Base-by-base conservation (phyloP, 805 yeast species). In the Candida germanica region DNA sequence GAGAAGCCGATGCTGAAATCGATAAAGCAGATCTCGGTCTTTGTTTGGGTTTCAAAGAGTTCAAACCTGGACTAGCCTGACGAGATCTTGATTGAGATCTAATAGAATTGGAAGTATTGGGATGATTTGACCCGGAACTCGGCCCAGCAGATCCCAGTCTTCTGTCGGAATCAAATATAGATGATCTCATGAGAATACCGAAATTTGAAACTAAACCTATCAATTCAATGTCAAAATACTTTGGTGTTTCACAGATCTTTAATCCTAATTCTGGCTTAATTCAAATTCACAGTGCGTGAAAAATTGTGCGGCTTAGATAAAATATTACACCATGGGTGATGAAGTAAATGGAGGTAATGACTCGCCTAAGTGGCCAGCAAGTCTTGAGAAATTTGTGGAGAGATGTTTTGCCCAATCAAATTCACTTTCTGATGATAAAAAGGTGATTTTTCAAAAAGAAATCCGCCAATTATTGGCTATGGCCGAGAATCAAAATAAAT, bases 341-440 rank as follows among this genome's bases (percentile, higher is more conserved):
- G 27, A 27, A 6, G 30, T 23, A 13, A 13, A 10, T 18, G 17
- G 11, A 18, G 23, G n/a, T n/a, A n/a, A 21, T 6, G 29, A 13
- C 43, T 5, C 14, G 9, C 6, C 20, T 10, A 18, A 31, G 6
- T 80, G 84, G 84, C 87, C 86, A 1, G 62, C 54, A n/a, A 51
- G 71, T 3, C 55, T 80, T 26, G 77, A 69, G 49, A 51, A 55
- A 10, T 81, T 77, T 51, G 77, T 80, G 5, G 61, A 64, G 4
- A 44, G 58, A 8, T 63, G 77, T 27, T 79, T 80, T 48, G 48
- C 51, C 10, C 53, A 57, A 36, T 64, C 75, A 0, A 58, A 54
- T 15, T 40, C 38, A 6, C 55, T 71, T 10, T 56, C 58, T 31
- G 62, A 68, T 3, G 39, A 40, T 5, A 51, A 55, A 2, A 70